These are phyloP conservation scores for Salix brachista DNA, from an alignment of 345 rosid species.

Conservation along the genomic window DNA sequence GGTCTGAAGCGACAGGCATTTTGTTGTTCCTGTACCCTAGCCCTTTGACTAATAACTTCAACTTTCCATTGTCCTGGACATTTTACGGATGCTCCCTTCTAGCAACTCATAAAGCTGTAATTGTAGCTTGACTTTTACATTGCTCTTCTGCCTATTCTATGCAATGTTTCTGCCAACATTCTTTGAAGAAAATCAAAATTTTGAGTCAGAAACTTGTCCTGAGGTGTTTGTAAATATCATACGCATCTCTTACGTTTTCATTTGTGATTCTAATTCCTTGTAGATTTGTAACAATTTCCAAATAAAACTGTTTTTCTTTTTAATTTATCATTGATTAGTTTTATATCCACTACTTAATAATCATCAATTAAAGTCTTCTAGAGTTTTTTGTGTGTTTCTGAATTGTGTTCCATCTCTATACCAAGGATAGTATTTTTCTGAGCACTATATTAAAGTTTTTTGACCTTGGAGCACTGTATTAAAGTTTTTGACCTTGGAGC, in stretches of 20 bases:
- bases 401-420: not conserved
- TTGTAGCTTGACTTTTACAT: not conserved
- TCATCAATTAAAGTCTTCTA: too few species aligned
- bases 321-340: not conserved
- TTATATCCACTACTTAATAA: too few species aligned
- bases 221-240: not conserved
- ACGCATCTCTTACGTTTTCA: not conserved
- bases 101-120: not conserved
- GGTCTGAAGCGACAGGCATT: not conserved
- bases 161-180: not conserved
- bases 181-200: not conserved
- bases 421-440: not conserved
- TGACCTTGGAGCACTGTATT: not conserved
- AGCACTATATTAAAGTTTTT: not conserved
- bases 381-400: not conserved
- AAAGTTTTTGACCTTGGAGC: not conserved
- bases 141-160: not conserved
- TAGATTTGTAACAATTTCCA: not conserved
- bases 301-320: not conserved
- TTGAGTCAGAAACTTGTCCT: not conserved
- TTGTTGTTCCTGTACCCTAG: not conserved
- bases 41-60: not conserved
- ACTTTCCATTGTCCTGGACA: not conserved
- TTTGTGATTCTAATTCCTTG: not conserved
- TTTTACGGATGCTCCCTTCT: not conserved